Base-by-base conservation (phyloP, 2,329 filamentous ascomycete species). In the Trichoderma simmonsii region DNA sequence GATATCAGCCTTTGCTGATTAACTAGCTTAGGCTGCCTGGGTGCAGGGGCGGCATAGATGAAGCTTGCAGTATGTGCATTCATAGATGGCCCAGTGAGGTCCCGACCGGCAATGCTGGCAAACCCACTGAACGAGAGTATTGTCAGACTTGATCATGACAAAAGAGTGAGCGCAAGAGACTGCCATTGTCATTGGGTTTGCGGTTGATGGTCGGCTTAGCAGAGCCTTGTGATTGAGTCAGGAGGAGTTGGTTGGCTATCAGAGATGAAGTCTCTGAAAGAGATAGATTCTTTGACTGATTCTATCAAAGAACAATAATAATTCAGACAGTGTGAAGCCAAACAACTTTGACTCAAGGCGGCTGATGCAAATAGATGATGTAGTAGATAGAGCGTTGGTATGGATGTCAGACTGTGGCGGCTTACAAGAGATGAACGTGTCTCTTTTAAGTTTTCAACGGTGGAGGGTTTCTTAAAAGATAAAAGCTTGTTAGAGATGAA, bases 1-100 rank as follows among this genome's bases (percentile, higher is more conserved):
- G 9, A n/a, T 59, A 9, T 14, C 24, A 28, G n/a, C 24, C 21
- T 24, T 32, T 28, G 34, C 21, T 24, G 21, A 32, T 14, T n/a
- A 2, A 28, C 28, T 26, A 60, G 43, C 68, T 76, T 75, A 81
- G 62, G 75, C 76, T 62, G 77, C 75, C 68, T 87, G 83, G 61
- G 85, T 85, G 78, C 90, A 92, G 30, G 84, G 81, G 67, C 88
- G 84, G 79, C 90, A 92, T 34, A 87, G 85, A 81, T 91, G 89
- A 65, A 91, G 81, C 79, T 90, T 89, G 86, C 90, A 92, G 79
- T 90, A 91, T 73, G 86, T 84, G 82, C 90, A 92, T 80, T 92
- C 89, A 75, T 87, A 92, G 77, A 92, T 92, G 81, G 86, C 87
- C 88, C 89, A 91, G 80, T 90, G 87, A 66, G 89, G 89, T 1